These are phyloP conservation scores for Lepidium didymum DNA, from an alignment of 345 rosid genomes.

Conservation along the genomic window DNA sequence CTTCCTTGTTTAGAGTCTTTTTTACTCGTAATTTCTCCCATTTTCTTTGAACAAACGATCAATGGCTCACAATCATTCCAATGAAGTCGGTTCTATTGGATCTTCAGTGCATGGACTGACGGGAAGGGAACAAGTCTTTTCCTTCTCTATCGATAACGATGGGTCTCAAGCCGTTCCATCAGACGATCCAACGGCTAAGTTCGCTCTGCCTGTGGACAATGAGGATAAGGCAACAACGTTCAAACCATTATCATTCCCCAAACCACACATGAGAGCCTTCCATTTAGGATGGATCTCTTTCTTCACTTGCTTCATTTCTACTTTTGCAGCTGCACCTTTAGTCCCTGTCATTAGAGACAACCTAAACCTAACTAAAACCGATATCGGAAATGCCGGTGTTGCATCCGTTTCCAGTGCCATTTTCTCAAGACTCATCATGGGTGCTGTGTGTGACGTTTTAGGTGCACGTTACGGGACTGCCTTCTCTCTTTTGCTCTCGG, in stretches of 20 bases:
- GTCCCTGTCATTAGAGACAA: slow-evolving; percentile 77
- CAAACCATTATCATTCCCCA: slow-evolving; percentile 54
- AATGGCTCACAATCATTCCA: slow-evolving; percentile 30
- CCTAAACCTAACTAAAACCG: slow-evolving; percentile 54
- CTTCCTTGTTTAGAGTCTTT: no score
- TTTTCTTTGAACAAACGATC: neutral
- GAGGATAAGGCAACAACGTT: slow-evolving; percentile 73
- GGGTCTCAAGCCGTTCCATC: slow-evolving; percentile 2
- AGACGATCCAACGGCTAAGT: slow-evolving; percentile 44
- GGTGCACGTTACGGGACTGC: slow-evolving; percentile 78
- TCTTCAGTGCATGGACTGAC: slow-evolving; percentile 68
- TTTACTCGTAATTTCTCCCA: neutral
- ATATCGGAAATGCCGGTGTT: slow-evolving; percentile 82
- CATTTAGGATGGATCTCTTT: slow-evolving; percentile 89
- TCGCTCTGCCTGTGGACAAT: slow-evolving; percentile 62
- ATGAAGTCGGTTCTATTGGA: slow-evolving; percentile 34
- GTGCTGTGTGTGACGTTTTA: slow-evolving; percentile 67
- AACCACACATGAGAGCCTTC: slow-evolving; percentile 86
- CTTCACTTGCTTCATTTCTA: slow-evolving; percentile 81
- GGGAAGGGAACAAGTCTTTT: slow-evolving; percentile 51
- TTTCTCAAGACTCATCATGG: slow-evolving; percentile 76
- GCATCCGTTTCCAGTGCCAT: slow-evolving; percentile 84
- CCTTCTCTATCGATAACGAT: slow-evolving; percentile 34
- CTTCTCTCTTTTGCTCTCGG: slow-evolving; percentile 57
- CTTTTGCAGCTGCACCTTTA: slow-evolving; percentile 82